phyloP scores from a whole-genome alignment of 148 eudicot species.

The Rhododendron molle region DNA sequence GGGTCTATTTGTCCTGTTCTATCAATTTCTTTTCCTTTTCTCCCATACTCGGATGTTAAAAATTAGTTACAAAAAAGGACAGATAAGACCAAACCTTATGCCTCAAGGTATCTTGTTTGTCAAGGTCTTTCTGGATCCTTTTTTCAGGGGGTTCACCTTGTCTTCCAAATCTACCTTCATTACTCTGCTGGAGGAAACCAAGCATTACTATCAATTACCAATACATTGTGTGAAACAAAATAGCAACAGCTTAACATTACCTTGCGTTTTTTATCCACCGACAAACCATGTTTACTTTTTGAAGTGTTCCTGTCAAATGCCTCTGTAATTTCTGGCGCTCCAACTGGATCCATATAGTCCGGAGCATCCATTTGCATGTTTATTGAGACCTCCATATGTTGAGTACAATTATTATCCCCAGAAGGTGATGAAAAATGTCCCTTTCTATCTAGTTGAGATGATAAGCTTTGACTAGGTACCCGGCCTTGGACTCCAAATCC shows the following conservation, averaged over 20 bases:
- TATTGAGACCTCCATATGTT: slow-evolving; percentile 11
- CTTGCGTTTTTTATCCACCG: slow-evolving; percentile 45
- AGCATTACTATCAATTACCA: not conserved
- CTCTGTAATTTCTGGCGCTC: not conserved
- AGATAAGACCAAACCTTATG: slow-evolving; percentile 34
- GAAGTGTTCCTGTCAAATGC: slow-evolving; percentile 6
- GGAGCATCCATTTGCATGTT: slow-evolving; percentile 15
- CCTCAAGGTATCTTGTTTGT: slow-evolving; percentile 48
- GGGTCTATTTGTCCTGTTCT: not conserved
- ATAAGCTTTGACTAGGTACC: slow-evolving; percentile 4
- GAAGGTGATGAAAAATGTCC: slow-evolving; percentile 29
- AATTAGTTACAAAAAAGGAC: not conserved
- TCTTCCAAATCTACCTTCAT: slow-evolving; percentile 29
- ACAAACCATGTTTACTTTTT: slow-evolving; percentile 25
- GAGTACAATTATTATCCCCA: slow-evolving; percentile 16
- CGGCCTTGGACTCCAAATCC: slow-evolving; percentile 28
- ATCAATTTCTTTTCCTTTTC: not conserved
- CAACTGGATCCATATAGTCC: slow-evolving; percentile 1
- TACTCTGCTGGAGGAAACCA: slow-evolving; percentile 30
- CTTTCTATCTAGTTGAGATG: slow-evolving; percentile 22
- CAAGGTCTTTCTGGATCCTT: slow-evolving; percentile 40
- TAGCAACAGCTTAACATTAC: slow-evolving; percentile 15
- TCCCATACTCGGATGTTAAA: not conserved
- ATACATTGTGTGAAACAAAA: not conserved
- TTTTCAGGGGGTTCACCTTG: slow-evolving; percentile 43